phyloP scores from a whole-genome alignment of 139 green algal species.

The Picochlorum sp. region DNA sequence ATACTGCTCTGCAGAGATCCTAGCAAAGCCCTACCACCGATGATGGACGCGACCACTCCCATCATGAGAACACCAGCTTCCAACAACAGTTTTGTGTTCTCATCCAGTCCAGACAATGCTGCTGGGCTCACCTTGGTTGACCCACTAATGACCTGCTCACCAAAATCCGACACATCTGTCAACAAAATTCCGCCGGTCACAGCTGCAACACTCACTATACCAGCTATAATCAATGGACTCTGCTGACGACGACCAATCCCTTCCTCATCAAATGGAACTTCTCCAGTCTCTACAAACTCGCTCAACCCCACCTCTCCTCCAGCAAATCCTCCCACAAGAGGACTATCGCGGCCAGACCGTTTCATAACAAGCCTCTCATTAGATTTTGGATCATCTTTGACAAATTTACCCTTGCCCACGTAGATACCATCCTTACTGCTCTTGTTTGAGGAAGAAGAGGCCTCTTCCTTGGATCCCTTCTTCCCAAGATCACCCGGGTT shows the following conservation, averaged over 20 bases:
- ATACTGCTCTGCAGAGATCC: conserved; percentile 18
- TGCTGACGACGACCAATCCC: conserved; percentile 22
- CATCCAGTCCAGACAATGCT: conserved; percentile 23
- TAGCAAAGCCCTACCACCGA: conserved; percentile 14
- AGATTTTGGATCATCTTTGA: neutral
- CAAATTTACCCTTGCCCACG: conserved; percentile 10
- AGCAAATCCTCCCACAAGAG: conserved; percentile 70
- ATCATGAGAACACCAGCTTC: conserved; percentile 24
- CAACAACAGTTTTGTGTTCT: conserved; percentile 41
- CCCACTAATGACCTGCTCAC: conserved; percentile 23
- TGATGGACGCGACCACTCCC: conserved; percentile 22
- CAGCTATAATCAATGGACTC: conserved; percentile 45
- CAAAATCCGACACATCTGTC: conserved; percentile 36
- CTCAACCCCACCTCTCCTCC: conserved; percentile 69
- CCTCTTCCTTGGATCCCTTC: conserved; percentile 9
- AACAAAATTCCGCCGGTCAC: conserved; percentile 50
- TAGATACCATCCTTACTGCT: neutral
- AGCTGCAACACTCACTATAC: conserved; percentile 36
- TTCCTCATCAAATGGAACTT: conserved; percentile 36
- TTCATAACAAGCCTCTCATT: conserved; percentile 6
- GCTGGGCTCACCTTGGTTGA: conserved; percentile 3
- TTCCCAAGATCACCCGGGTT: neutral
- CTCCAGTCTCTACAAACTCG: conserved; percentile 59
- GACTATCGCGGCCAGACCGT: neutral
- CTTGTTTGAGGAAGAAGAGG: neutral